phyloP scores from a whole-genome alignment of 2,329 filamentous ascomycete genomes.

The Metarhizium brunneum region DNA sequence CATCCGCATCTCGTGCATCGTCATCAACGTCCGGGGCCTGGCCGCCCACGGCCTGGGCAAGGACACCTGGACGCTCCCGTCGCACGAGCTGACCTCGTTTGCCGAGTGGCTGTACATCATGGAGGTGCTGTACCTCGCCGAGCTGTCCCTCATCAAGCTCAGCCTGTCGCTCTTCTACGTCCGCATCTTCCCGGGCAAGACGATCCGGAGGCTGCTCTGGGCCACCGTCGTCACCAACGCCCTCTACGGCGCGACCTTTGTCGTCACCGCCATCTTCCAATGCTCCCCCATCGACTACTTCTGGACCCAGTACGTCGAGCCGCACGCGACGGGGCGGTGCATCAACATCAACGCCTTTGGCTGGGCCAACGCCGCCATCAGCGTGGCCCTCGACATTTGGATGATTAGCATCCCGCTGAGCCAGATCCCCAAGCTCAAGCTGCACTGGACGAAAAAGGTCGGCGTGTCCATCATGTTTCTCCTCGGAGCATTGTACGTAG shows the following conservation, averaged over 20 bases:
- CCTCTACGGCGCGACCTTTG: neutral
- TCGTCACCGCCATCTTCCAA: neutral
- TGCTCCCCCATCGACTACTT: neutral
- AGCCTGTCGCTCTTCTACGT: slow-evolving; percentile 1
- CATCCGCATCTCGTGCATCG: neutral
- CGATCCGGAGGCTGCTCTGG: neutral
- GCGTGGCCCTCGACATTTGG: slow-evolving; percentile 2
- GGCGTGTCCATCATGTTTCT: slow-evolving; percentile 1
- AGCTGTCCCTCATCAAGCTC: slow-evolving; percentile 1
- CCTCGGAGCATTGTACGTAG: slow-evolving; percentile 3
- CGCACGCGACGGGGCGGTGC: neutral
- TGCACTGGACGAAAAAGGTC: slow-evolving; percentile 4
- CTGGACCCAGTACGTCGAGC: neutral
- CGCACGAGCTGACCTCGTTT: neutral
- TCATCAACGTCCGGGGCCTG: slow-evolving; percentile 1
- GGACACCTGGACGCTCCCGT: neutral
- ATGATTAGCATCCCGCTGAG: slow-evolving; percentile 2
- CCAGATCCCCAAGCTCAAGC: neutral
- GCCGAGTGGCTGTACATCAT: slow-evolving; percentile 1
- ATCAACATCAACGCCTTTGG: slow-evolving; percentile 4
- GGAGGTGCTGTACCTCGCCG: neutral
- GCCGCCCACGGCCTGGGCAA: neutral
- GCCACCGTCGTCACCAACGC: neutral
- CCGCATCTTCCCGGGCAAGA: neutral
- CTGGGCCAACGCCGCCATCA: slow-evolving; percentile 3